Evolutionary conservation across 352 stramenopile genomes (phyloP).

Genomic region (Globisporangium nunn): DNA sequence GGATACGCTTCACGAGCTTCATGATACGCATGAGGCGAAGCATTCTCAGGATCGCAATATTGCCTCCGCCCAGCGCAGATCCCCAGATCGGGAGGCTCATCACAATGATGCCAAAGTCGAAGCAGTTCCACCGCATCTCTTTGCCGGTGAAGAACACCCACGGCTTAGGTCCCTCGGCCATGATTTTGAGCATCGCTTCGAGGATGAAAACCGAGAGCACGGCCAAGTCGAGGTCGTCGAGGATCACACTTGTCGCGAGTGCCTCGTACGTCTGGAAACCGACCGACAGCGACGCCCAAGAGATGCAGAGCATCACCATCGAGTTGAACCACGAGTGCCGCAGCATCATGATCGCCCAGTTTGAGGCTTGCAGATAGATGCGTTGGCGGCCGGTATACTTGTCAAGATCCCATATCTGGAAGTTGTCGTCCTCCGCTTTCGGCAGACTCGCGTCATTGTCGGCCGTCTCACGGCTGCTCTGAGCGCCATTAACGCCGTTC

Average conservation of each 20-base stretch:
- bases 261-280: conserved; percentile 71
- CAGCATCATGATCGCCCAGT: conserved; percentile 35
- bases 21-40: conserved; percentile 85
- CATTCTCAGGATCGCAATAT: conserved; percentile 80
- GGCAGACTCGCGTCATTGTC: neutral
- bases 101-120: conserved; percentile 81
- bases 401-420: conserved; percentile 27
- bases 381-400: conserved; percentile 23
- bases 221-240: conserved; percentile 58
- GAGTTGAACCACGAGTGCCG: conserved; percentile 58
- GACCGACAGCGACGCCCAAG: conserved; percentile 73
- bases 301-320: conserved; percentile 67
- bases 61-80: conserved; percentile 52
- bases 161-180: conserved; percentile 60
- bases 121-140: conserved; percentile 80
- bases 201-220: conserved; percentile 75
- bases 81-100: conserved; percentile 71
- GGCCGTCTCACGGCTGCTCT: neutral
- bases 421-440: conserved; percentile 18
- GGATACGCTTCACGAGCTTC: conserved; percentile 86
- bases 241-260: conserved; percentile 26
- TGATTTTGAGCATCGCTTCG: conserved; percentile 71
- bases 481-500: neutral
- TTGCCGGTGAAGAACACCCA: conserved; percentile 71
- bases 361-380: conserved; percentile 30